Evolutionary conservation across 495 filamentous ascomycete species (phyloP).

Genomic region (Xylaria longipes): DNA sequence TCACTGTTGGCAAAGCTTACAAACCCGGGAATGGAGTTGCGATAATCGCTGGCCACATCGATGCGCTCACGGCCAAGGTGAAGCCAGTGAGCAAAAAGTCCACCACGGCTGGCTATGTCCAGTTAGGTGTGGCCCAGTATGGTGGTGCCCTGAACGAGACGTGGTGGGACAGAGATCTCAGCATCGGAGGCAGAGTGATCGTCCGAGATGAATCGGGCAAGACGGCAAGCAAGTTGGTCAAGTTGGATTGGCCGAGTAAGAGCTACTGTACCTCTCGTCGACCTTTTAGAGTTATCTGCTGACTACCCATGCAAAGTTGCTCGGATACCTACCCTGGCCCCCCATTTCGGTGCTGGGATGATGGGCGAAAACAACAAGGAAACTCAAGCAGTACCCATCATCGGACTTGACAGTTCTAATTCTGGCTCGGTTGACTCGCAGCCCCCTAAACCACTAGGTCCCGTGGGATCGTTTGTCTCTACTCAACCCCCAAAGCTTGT

Average conservation of each 20-base stretch:
- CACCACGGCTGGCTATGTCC: conserved; percentile 80
- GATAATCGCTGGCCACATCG: conserved; percentile 87
- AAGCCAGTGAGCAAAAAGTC: conserved; percentile 89
- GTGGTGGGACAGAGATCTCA: conserved; percentile 95
- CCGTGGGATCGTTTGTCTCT: conserved; percentile 68
- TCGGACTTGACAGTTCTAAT: conserved; percentile 83
- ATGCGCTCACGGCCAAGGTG: conserved; percentile 84
- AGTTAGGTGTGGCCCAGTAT: conserved; percentile 91
- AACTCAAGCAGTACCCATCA: conserved; percentile 93
- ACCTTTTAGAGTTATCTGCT: conserved; percentile 18
- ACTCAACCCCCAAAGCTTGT: conserved; percentile 87
- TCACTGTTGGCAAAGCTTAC: conserved; percentile 81
- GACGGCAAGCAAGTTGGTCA: conserved; percentile 81
- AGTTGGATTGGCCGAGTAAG: conserved; percentile 83
- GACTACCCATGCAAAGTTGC: conserved; percentile 66
- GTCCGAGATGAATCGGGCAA: conserved; percentile 80
- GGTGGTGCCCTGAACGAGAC: conserved; percentile 84
- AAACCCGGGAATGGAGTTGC: conserved; percentile 82
- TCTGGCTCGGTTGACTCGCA: conserved; percentile 43
- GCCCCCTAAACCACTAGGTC: conserved; percentile 49
- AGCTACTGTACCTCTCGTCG: background rate
- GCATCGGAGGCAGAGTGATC: conserved; percentile 86
- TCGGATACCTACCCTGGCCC: conserved; percentile 88
- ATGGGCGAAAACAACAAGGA: conserved; percentile 83
- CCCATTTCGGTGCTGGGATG: conserved; percentile 87